Evolutionary conservation across 495 filamentous ascomycete genomes (phyloP).

Genomic region (Paragyromitra xinjiangensis): DNA sequence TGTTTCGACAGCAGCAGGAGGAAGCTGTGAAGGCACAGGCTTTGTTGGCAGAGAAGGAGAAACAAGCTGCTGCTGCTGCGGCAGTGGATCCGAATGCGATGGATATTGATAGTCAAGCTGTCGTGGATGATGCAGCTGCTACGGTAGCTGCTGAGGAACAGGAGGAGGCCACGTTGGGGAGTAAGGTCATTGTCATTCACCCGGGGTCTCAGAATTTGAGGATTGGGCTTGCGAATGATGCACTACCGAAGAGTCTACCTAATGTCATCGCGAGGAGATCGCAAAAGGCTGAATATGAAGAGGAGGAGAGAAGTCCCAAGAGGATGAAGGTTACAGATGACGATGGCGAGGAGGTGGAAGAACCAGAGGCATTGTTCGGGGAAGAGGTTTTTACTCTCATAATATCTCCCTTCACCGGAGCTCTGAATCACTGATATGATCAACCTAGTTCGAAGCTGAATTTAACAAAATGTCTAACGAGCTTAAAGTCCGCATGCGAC

Average conservation of each 20-base stretch:
- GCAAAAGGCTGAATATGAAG: slow-evolving; percentile 79
- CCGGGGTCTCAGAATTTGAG: slow-evolving; percentile 97
- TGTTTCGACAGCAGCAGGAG: slow-evolving; percentile 74
- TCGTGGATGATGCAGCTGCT: slow-evolving; percentile 65
- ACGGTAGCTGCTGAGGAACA: slow-evolving; percentile 68
- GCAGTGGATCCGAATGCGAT: slow-evolving; percentile 48
- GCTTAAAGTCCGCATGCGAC: slow-evolving; percentile 86
- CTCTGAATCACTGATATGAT: slow-evolving; percentile 25
- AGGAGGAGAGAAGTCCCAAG: slow-evolving; percentile 85
- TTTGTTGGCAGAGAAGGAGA: slow-evolving; percentile 53
- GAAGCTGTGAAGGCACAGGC: slow-evolving; percentile 62
- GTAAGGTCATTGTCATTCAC: slow-evolving; percentile 93
- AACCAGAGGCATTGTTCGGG: slow-evolving; percentile 76
- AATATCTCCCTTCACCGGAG: slow-evolving; percentile 21
- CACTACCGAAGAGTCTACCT: slow-evolving; percentile 89
- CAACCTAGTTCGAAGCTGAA: slow-evolving; percentile 71
- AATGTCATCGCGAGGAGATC: slow-evolving; percentile 88
- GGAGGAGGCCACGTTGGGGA: slow-evolving; percentile 66
- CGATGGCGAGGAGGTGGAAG: slow-evolving; percentile 60
- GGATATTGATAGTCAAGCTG: slow-evolving; percentile 66
- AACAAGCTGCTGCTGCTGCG: slow-evolving; percentile 25
- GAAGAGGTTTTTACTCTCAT: slow-evolving; percentile 66
- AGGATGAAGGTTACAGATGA: slow-evolving; percentile 78
- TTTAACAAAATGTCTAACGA: slow-evolving; percentile 84
- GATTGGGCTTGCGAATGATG: slow-evolving; percentile 92